Conservation (phyloP, 1,139 yeast species). For the Taphrina pruni region DNA sequence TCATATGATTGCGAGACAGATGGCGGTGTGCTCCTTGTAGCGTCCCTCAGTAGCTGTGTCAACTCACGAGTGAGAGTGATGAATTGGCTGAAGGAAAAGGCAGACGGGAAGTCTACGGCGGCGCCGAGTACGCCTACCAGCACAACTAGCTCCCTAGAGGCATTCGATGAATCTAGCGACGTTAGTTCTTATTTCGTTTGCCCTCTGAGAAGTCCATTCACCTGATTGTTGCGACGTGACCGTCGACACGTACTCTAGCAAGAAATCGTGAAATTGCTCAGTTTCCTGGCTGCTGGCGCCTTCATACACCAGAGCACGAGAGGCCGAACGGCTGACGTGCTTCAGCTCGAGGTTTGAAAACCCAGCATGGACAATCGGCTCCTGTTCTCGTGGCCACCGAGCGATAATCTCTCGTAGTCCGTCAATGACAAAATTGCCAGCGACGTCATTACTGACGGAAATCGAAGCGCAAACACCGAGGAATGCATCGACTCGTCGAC, state of each 20-base stretch:
- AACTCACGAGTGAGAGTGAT: slow-evolving; percentile 11
- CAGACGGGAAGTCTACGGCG: slow-evolving; percentile 7
- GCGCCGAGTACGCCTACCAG: slow-evolving; percentile 20
- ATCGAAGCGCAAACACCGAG: slow-evolving; percentile 17
- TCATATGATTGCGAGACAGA: slow-evolving; percentile 1
- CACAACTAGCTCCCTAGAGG: neutral
- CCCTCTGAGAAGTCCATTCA: neutral
- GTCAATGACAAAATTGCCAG: neutral
- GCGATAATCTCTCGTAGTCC: slow-evolving; percentile 19
- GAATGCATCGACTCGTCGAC: slow-evolving; percentile 15
- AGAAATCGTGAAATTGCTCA: neutral
- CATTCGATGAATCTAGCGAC: neutral
- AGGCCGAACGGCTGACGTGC: neutral
- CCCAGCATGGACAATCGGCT: neutral
- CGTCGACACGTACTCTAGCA: neutral
- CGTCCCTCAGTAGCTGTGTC: slow-evolving; percentile 2
- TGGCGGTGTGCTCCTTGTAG: neutral
- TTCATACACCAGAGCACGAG: neutral
- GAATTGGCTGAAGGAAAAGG: slow-evolving; percentile 23
- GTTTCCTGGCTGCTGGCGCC: neutral
- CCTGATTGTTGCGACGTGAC: neutral
- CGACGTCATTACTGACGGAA: neutral
- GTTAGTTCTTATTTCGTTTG: neutral
- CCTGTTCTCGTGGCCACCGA: slow-evolving; percentile 27
- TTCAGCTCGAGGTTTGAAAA: slow-evolving; percentile 10